These are phyloP conservation scores for Tylopilus balloui DNA, from an alignment of 768 basidiomycete genomes.

Conservation along the genomic window DNA sequence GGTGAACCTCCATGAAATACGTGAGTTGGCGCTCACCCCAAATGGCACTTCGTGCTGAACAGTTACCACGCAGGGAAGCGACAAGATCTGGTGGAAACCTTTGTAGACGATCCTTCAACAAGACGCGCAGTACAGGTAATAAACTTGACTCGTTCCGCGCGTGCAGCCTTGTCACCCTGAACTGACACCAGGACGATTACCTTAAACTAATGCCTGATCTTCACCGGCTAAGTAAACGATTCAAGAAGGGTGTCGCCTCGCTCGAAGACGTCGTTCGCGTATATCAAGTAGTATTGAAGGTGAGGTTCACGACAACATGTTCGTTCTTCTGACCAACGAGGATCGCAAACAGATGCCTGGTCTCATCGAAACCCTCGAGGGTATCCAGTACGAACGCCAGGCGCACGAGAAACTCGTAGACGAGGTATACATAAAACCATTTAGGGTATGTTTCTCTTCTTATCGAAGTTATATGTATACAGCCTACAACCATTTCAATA, in stretches of 20 bases:
- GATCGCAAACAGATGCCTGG: constrained; percentile 58
- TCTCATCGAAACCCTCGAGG: constrained; percentile 61
- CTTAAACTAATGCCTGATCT: constrained; percentile 93
- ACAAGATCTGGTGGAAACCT: constrained; percentile 82
- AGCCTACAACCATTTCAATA: constrained; percentile 26
- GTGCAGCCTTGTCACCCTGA: not conserved
- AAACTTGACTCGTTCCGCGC: not conserved
- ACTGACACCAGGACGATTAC: constrained; percentile 63
- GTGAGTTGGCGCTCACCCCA: constrained; percentile 40
- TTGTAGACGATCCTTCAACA: constrained; percentile 72
- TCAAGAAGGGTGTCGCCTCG: constrained; percentile 77
- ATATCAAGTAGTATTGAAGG: constrained; percentile 89
- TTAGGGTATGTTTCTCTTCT: constrained; percentile 45
- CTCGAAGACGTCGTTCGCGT: constrained; percentile 95
- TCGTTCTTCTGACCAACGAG: not conserved
- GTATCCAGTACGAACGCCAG: constrained; percentile 40
- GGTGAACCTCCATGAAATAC: constrained; percentile 89
- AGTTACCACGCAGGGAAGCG: constrained; percentile 55
- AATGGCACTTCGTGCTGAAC: not conserved
- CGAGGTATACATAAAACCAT: constrained; percentile 57
- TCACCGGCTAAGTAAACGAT: constrained; percentile 85
- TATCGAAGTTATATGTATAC: not conserved
- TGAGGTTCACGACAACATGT: constrained; percentile 22
- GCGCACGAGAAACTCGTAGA: constrained; percentile 55
- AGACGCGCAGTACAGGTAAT: constrained; percentile 69